Conservation (phyloP, 2,329 filamentous ascomycete species). For the Plectosphaerella sp. region DNA sequence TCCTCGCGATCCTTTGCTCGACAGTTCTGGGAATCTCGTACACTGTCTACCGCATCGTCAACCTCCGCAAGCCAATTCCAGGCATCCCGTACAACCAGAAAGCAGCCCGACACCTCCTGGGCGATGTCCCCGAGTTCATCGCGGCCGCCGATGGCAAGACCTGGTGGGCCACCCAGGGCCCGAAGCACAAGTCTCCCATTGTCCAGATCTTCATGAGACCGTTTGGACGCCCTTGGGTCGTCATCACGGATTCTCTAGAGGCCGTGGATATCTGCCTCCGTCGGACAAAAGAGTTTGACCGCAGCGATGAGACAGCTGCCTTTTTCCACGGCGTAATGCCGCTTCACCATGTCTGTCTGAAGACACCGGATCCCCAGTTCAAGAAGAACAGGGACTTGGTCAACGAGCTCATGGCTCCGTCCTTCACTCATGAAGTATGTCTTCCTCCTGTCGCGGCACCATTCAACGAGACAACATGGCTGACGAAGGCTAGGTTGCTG, state of each 20-base stretch:
- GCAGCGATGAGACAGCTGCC: constrained; percentile 15
- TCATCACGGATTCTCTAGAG: constrained; percentile 27
- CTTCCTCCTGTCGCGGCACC: too few species aligned
- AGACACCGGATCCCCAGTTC: constrained; percentile 23
- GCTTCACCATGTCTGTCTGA: constrained; percentile 28
- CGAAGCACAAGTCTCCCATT: constrained; percentile 19
- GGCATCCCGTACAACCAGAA: constrained; percentile 21
- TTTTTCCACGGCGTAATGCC: constrained; percentile 14
- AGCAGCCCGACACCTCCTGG: constrained; percentile 13
- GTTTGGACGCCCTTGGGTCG: constrained; percentile 21
- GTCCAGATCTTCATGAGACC: constrained; percentile 28
- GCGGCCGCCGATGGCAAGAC: constrained; percentile 1
- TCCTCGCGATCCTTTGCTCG: too few species aligned
- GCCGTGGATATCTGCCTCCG: constrained; percentile 27
- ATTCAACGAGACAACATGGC: too few species aligned
- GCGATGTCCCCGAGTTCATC: constrained; percentile 13
- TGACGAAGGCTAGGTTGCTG: constrained; percentile 15
- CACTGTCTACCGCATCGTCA: not conserved
- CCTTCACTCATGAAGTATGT: constrained; percentile 20
- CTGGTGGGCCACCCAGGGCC: constrained; percentile 21
- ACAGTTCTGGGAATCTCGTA: not conserved
- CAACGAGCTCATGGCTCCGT: constrained; percentile 29
- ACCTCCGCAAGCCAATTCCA: constrained; percentile 19
- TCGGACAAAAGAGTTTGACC: constrained; percentile 26
- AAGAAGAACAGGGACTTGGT: constrained; percentile 26